phyloP scores from a whole-genome alignment of 805 yeast species.

The Lipomyces spencermartinsiae region DNA sequence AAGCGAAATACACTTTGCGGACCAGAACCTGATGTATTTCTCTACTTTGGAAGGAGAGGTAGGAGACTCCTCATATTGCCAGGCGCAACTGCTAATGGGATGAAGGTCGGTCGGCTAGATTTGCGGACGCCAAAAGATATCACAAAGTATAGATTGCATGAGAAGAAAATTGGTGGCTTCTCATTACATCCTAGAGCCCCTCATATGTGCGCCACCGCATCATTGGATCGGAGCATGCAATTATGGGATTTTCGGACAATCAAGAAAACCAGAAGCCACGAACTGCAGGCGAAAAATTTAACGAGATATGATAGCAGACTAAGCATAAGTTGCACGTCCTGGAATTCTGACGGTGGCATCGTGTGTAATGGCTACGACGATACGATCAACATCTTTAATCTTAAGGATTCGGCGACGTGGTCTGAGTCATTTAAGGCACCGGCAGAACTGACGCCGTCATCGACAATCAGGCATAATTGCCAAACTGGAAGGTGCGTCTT shows the following conservation, averaged over 20 bases:
- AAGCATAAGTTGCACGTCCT: constrained; percentile 84
- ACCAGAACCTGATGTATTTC: constrained; percentile 62
- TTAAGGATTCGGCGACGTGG: constrained; percentile 42
- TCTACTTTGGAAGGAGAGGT: constrained; percentile 78
- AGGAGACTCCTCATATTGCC: not conserved
- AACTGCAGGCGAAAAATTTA: constrained; percentile 52
- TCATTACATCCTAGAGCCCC: constrained; percentile 71
- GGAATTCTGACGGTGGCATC: constrained; percentile 69
- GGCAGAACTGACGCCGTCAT: constrained; percentile 60
- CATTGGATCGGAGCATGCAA: constrained; percentile 82
- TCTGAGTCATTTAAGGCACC: constrained; percentile 23
- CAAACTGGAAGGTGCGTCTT: constrained; percentile 69
- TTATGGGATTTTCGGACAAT: constrained; percentile 83
- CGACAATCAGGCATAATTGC: constrained; percentile 83
- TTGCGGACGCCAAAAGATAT: constrained; percentile 53
- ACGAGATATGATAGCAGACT: constrained; percentile 76
- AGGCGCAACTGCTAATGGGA: no score
- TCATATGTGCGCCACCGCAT: constrained; percentile 81
- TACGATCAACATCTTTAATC: constrained; percentile 73
- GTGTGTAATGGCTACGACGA: constrained; percentile 96
- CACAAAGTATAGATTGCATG: constrained; percentile 64
- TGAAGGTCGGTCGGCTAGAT: constrained; percentile 69
- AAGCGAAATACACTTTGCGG: constrained; percentile 38
- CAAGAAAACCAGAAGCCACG: constrained; percentile 22
- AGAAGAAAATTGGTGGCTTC: constrained; percentile 92